Evolutionary conservation across 495 filamentous ascomycete species (phyloP), one percentile per base, ranked within the genome.

Genomic region (Neurospora africana): DNA sequence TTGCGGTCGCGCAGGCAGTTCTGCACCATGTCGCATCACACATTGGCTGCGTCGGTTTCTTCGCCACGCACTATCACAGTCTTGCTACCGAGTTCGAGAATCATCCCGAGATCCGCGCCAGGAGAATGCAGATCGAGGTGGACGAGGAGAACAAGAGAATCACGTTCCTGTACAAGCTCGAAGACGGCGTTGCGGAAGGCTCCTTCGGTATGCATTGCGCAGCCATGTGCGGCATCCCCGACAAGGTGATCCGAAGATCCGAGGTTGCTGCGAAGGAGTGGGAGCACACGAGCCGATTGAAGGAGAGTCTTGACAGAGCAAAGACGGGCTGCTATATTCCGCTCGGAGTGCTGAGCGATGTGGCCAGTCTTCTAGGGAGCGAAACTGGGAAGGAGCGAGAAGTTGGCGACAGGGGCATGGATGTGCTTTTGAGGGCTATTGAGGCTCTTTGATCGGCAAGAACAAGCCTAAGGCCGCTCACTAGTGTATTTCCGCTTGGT

Each of bases 171-270:
- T 99, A 99, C 80, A 95, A 95, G 77, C 86, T 99, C 0, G 96
- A 98, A 82, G 87, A 91, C 27, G 96, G 96, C 9, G 94, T 99
- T 44, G 96, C 96, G 4, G 96, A 98, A 82, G 96, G 96, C 2
- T 95, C 92, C 76, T 98, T 98, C 82, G 96, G 96, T 75, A 99
- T 99, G 96, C 96, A 98, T 80, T 99, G 96, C 79, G 96, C 96
- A 2, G 88, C 92, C 41, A 99, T 98, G 95, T 99, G 96, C 74
- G 96, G 96, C 1, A 98, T 99, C 65, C 86, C 94, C 0, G 84
- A 81, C 53, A 90, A 89, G 76, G 91, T 99, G 38, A 91, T 99
- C 61, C 90, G 94, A 78, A 81, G 90, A 19, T 95, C 96, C 4
- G 96, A 98, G 79, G 85, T 86, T 27, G 96, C 96, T n/a, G 96